Conservation (phyloP, 164 flowering plant species). For the Nymphaea colorata region DNA sequence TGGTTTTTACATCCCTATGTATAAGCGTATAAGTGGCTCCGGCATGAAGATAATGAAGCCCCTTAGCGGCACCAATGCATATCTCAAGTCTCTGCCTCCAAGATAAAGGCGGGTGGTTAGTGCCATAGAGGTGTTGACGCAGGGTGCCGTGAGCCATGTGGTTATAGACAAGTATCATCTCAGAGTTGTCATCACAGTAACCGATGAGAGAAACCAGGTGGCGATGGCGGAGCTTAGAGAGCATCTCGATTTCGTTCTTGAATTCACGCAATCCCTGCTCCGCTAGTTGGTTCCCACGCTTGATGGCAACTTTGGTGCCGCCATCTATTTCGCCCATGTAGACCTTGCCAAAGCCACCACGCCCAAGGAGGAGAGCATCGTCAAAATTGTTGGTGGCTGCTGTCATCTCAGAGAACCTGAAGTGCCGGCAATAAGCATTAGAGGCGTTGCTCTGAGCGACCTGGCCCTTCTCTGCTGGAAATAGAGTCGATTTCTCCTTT, state of each 20-base stretch:
- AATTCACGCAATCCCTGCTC: conserved; percentile 32
- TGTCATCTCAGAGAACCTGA: conserved; percentile 46
- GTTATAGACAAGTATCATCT: conserved; percentile 83
- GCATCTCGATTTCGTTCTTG: conserved; percentile 13
- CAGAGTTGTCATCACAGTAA: conserved; percentile 21
- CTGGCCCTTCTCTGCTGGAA: conserved; percentile 12
- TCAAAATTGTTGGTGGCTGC: conserved; percentile 70
- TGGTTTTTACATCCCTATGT: conserved; percentile 67
- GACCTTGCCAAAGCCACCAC: conserved; percentile 82
- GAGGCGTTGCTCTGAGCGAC: conserved; percentile 19
- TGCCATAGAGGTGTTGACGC: conserved; percentile 72
- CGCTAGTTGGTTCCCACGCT: conserved; percentile 75
- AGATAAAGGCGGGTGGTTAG: conserved; percentile 57
- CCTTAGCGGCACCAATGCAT: conserved; percentile 57
- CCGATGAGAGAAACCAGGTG: conserved; percentile 18
- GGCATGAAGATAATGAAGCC: conserved; percentile 57
- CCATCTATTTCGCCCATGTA: conserved; percentile 74
- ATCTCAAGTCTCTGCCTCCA: conserved; percentile 82
- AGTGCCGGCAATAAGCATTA: background rate
- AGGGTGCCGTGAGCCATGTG: conserved; percentile 79
- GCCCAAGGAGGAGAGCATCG: conserved; percentile 50
- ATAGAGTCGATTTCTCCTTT: conserved; percentile 2
- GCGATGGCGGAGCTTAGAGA: conserved; percentile 18
- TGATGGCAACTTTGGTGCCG: conserved; percentile 61
- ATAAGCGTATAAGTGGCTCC: conserved; percentile 46